These are phyloP conservation scores for Penicillium oxalicum DNA, from an alignment of 2,329 filamentous ascomycete genomes.

Conservation along the genomic window DNA sequence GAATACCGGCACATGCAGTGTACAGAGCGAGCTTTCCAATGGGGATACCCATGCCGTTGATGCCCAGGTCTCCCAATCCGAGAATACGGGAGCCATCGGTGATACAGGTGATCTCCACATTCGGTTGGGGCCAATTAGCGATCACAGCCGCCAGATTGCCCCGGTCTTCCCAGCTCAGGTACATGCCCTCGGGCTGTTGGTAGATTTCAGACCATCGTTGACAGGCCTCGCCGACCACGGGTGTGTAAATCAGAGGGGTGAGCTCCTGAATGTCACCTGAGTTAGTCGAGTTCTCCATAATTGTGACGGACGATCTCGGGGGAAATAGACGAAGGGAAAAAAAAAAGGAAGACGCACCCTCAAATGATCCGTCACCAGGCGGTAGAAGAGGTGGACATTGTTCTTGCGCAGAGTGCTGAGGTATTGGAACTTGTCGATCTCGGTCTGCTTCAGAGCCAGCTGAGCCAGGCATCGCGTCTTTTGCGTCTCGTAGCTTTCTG, in stretches of 20 bases:
- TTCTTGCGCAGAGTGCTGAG: slow-evolving; percentile 46
- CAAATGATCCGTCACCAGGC: slow-evolving; percentile 44
- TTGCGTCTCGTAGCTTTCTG: slow-evolving; percentile 46
- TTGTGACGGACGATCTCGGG: no score
- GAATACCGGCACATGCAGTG: slow-evolving; percentile 90
- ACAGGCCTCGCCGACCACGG: slow-evolving; percentile 80
- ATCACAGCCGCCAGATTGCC: slow-evolving; percentile 85
- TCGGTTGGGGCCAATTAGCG: slow-evolving; percentile 81
- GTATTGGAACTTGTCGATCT: slow-evolving; percentile 48
- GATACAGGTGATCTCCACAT: slow-evolving; percentile 92
- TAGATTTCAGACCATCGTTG: slow-evolving; percentile 94
- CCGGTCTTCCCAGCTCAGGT: slow-evolving; percentile 91
- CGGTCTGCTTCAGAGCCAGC: slow-evolving; percentile 42
- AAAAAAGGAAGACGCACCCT: slow-evolving; percentile 26
- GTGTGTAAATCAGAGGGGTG: slow-evolving; percentile 48
- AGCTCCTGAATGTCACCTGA: slow-evolving; percentile 32
- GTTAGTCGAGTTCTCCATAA: background rate
- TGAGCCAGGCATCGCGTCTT: slow-evolving; percentile 46
- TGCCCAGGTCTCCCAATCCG: slow-evolving; percentile 87
- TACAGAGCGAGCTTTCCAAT: slow-evolving; percentile 95
- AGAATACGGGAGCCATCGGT: slow-evolving; percentile 91
- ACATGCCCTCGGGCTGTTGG: slow-evolving; percentile 88
- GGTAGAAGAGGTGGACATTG: slow-evolving; percentile 50
- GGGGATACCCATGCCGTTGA: slow-evolving; percentile 97
- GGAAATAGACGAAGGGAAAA: no score